phyloP scores from a whole-genome alignment of 768 basidiomycete genomes.

The Crassisporium funariophilum region DNA sequence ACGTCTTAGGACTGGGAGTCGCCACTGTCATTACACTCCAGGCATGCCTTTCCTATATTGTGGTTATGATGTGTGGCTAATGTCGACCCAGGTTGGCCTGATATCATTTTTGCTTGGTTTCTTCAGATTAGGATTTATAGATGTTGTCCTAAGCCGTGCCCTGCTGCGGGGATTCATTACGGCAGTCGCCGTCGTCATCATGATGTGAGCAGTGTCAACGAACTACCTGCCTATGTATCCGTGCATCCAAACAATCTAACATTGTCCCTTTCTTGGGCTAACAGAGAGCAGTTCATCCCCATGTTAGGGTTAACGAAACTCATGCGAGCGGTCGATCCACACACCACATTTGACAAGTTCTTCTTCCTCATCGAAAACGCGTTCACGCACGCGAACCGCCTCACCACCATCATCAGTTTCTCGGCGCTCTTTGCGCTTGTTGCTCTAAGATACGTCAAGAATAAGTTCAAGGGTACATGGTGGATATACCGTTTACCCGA shows the following conservation, averaged over 20 bases:
- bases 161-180: constrained; percentile 86
- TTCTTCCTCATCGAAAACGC: constrained; percentile 69
- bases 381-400: constrained; percentile 56
- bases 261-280: constrained; percentile 4
- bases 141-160: constrained; percentile 89
- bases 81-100: constrained; percentile 64
- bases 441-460: constrained; percentile 57
- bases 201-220: constrained; percentile 54
- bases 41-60: constrained; percentile 37
- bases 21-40: constrained; percentile 86
- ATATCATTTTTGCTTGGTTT: constrained; percentile 87
- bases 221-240: constrained; percentile 5
- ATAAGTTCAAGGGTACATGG: constrained; percentile 58
- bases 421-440: constrained; percentile 69
- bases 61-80: no score
- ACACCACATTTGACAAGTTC: constrained; percentile 76
- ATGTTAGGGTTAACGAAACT: constrained; percentile 81
- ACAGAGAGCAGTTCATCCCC: constrained; percentile 81
- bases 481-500: constrained; percentile 86
- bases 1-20: constrained; percentile 63
- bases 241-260: constrained; percentile 3
- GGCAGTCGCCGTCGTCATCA: constrained; percentile 83
- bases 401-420: constrained; percentile 77
- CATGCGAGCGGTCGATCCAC: constrained; percentile 54
- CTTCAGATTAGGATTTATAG: constrained; percentile 88